Percentiles rank a stretch among this genome's conserved stretches.
phyloP scores from a whole-genome alignment of 2,329 filamentous ascomycete genomes.

The Ophiocordyceps unilateralis region DNA sequence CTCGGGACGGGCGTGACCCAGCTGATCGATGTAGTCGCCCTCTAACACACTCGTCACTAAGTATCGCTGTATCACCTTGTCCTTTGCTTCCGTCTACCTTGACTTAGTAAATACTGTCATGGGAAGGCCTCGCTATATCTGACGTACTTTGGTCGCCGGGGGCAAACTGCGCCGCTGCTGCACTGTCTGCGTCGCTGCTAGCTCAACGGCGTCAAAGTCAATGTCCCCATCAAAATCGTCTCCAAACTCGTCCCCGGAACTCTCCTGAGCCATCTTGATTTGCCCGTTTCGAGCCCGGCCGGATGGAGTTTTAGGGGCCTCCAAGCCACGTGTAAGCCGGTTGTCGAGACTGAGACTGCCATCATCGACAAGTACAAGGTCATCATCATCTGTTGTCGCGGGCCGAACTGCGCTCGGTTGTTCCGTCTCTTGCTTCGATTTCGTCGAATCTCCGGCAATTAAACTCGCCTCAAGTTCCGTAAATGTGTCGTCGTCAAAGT shows the following conservation, averaged over 20 bases:
- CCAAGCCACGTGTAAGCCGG: not conserved
- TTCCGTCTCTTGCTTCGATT: not conserved
- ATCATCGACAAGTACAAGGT: not conserved
- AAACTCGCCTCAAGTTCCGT: slow-evolving; percentile 33
- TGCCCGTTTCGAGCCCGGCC: not conserved
- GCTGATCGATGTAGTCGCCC: slow-evolving; percentile 47
- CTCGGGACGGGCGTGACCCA: slow-evolving; percentile 43
- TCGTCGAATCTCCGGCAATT: slow-evolving; percentile 5
- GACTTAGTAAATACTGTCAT: slow-evolving; percentile 38
- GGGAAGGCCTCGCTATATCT: slow-evolving; percentile 6
- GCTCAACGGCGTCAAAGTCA: slow-evolving; percentile 63
- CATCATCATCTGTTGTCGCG: not conserved
- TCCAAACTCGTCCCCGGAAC: slow-evolving; percentile 16
- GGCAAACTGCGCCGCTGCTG: slow-evolving; percentile 9
- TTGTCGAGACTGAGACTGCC: not conserved
- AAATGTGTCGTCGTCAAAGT: slow-evolving; percentile 42
- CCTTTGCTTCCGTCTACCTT: slow-evolving; percentile 47
- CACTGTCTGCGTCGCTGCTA: slow-evolving; percentile 52
- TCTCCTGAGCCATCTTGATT: slow-evolving; percentile 4
- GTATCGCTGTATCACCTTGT: slow-evolving; percentile 72
- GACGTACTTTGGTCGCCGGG: slow-evolving; percentile 18
- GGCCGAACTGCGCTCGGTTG: not conserved
- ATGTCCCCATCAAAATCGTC: slow-evolving; percentile 47
- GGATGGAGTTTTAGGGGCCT: not conserved
- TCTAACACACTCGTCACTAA: slow-evolving; percentile 59